These are phyloP conservation scores for Cucumis sativus DNA, from an alignment of 306 rosid genomes.

Conservation along the genomic window DNA sequence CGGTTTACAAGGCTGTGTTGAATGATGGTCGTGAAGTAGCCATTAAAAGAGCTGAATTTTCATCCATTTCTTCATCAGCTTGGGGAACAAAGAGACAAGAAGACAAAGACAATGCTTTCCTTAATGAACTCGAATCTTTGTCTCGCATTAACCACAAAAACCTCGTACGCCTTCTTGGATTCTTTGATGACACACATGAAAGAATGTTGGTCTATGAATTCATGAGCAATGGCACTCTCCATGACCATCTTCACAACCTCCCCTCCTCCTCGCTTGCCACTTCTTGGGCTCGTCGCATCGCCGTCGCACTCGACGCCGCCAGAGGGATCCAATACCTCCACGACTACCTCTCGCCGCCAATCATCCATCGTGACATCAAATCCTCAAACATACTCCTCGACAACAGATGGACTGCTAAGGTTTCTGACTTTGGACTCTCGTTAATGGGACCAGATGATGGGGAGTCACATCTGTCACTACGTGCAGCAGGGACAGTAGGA, in stretches of 20 bases:
- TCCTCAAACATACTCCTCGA: slow-evolving; percentile 61
- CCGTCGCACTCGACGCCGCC: slow-evolving; percentile 62
- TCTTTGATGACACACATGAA: slow-evolving; percentile 50
- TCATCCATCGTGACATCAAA: slow-evolving; percentile 73
- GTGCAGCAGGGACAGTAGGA: slow-evolving; percentile 67
- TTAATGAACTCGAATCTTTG: slow-evolving; percentile 56
- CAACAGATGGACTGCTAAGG: slow-evolving; percentile 37
- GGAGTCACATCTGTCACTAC: slow-evolving; percentile 34
- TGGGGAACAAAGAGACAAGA: slow-evolving; percentile 38
- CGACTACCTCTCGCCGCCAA: slow-evolving; percentile 39
- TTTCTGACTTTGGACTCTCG: slow-evolving; percentile 66
- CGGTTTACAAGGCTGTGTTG: slow-evolving; percentile 54
- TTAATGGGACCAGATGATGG: slow-evolving; percentile 51
- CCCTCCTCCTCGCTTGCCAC: slow-evolving; percentile 23
- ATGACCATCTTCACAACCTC: slow-evolving; percentile 58
- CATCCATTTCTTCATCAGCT: slow-evolving; percentile 13
- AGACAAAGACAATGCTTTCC: slow-evolving; percentile 66
- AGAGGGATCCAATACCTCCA: slow-evolving; percentile 66
- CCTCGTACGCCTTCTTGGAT: slow-evolving; percentile 52
- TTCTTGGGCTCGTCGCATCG: slow-evolving; percentile 43
- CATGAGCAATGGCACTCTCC: slow-evolving; percentile 56
- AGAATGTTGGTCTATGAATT: slow-evolving; percentile 66
- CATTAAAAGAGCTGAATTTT: slow-evolving; percentile 64
- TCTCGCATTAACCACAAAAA: slow-evolving; percentile 87
- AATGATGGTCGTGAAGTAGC: slow-evolving; percentile 70